Evolutionary conservation across 1,284 basidiomycete species (phyloP).

Genomic region (Ceratobasidium sp.): DNA sequence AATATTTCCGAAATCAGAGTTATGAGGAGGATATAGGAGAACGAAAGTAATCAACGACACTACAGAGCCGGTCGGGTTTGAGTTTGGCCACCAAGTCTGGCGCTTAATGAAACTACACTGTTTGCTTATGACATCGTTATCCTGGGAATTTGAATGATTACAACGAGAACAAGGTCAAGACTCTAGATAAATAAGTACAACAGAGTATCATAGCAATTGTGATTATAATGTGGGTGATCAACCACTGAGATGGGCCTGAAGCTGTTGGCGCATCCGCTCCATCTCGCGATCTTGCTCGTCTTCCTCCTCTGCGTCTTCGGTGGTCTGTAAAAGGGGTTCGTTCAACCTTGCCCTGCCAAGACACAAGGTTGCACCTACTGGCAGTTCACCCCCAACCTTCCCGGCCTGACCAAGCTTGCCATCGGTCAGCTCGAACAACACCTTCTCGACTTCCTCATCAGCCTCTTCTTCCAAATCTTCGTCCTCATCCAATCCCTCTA

Average conservation of each 20-base stretch:
- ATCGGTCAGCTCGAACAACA: conserved; percentile 93
- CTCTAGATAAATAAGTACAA: conserved; percentile 32
- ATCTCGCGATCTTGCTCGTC: conserved; percentile 84
- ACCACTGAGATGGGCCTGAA: conserved; percentile 82
- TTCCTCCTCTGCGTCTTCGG: conserved; percentile 70
- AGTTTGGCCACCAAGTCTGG: neutral
- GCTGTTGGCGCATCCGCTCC: conserved; percentile 85
- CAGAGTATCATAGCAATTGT: neutral
- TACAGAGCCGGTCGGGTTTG: neutral
- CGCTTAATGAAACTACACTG: conserved; percentile 19
- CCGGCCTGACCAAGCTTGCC: conserved; percentile 91
- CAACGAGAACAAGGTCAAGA: neutral
- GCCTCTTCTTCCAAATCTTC: conserved; percentile 97
- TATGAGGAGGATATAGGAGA: neutral
- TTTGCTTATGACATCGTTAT: conserved; percentile 14
- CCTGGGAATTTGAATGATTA: neutral
- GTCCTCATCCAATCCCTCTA: conserved; percentile 84
- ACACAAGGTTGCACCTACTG: conserved; percentile 62
- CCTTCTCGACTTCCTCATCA: conserved; percentile 96
- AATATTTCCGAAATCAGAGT: neutral
- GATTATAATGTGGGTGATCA: conserved; percentile 48
- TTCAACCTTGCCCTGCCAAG: neutral
- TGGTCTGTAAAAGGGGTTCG: conserved; percentile 50
- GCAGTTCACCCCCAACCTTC: conserved; percentile 73
- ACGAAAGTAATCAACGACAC: neutral